phyloP scores from a whole-genome alignment of 768 basidiomycete genomes.

The Cystobasidium onofrii region DNA sequence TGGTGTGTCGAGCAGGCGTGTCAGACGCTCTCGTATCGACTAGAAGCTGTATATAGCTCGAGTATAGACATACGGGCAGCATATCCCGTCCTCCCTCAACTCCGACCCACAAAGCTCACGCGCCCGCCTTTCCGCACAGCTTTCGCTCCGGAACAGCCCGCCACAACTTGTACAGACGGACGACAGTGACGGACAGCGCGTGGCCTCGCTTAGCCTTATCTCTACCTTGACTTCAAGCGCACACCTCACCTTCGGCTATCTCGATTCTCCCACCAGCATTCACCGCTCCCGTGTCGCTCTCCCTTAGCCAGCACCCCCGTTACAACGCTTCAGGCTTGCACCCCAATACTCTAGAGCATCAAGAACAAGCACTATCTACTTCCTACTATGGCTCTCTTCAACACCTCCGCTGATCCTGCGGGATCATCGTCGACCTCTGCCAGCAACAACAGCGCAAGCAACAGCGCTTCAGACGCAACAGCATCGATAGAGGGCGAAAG shows the following conservation, averaged over 20 bases:
- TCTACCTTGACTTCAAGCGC: too few relatives aligned
- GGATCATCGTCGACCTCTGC: not conserved
- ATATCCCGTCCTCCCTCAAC: too few relatives aligned
- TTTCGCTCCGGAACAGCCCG: not conserved
- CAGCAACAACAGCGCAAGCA: not conserved
- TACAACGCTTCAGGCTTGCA: not conserved
- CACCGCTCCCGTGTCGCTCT: not conserved
- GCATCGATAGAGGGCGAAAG: conserved; percentile 9
- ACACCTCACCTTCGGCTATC: too few relatives aligned
- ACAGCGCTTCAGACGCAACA: not conserved
- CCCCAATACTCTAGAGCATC: not conserved
- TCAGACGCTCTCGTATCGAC: too few relatives aligned
- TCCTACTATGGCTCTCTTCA: not conserved
- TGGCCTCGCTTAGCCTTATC: too few relatives aligned
- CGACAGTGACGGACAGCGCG: not conserved
- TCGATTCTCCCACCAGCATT: not conserved
- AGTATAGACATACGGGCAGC: too few relatives aligned
- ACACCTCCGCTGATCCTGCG: not conserved
- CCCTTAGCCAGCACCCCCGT: not conserved
- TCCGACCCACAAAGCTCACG: too few relatives aligned
- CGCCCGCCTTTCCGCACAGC: too few relatives aligned
- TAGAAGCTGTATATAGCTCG: too few relatives aligned
- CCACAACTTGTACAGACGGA: not conserved
- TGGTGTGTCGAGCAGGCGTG: too few relatives aligned
- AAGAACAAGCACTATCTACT: not conserved